phyloP scores from a whole-genome alignment of 2,329 filamentous ascomycete genomes.

The Penicillium sp. region DNA sequence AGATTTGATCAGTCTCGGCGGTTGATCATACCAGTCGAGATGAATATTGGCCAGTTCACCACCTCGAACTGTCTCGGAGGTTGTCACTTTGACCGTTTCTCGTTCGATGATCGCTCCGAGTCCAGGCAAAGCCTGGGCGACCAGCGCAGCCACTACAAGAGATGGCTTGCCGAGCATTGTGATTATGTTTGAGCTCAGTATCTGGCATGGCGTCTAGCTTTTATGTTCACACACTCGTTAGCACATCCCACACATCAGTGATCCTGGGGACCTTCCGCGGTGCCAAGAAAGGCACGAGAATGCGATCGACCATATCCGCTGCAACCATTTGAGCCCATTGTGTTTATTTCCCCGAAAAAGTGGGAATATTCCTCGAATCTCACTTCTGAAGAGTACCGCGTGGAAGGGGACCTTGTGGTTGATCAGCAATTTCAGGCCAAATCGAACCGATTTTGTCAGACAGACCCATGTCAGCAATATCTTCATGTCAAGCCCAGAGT shows the following conservation, averaged over 20 bases:
- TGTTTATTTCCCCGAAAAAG: neutral
- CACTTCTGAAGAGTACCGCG: conserved; percentile 1
- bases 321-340: neutral
- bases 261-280: conserved; percentile 5
- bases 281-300: conserved; percentile 3
- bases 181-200: neutral
- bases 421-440: neutral
- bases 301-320: conserved; percentile 1
- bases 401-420: conserved; percentile 4
- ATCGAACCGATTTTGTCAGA: neutral
- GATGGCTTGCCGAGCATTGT: conserved; percentile 1
- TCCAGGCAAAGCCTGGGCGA: neutral
- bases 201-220: neutral
- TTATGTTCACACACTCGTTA: neutral
- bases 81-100: conserved; percentile 2
- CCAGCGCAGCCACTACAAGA: neutral
- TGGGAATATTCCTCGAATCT: neutral
- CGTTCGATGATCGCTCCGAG: neutral
- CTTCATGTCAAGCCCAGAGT: neutral
- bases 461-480: neutral
- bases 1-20: conserved; percentile 3
- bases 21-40: neutral
- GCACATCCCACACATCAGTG: neutral
- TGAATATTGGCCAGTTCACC: conserved; percentile 13
- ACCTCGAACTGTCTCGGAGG: conserved; percentile 3